Conservation (phyloP, 768 basidiomycete genomes). For the Hypholoma fasciculare region DNA sequence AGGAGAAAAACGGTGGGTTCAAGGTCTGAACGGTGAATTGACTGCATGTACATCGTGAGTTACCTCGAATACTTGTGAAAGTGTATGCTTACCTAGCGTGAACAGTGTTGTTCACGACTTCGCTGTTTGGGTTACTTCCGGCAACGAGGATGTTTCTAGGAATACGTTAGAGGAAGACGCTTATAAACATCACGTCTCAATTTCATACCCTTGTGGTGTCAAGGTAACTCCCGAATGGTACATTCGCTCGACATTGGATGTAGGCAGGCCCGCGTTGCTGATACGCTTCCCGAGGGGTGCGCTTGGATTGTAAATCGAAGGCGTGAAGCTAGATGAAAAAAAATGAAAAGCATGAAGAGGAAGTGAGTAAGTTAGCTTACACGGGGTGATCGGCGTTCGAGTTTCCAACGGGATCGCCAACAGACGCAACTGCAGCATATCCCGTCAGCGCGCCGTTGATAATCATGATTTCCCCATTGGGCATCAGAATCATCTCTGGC, state of each 20-base stretch:
- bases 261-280: slow-evolving; percentile 46
- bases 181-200: slow-evolving; percentile 9
- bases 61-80: background rate
- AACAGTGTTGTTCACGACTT: slow-evolving; percentile 22
- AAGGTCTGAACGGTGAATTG: slow-evolving; percentile 42
- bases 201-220: slow-evolving; percentile 51
- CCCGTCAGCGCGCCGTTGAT: slow-evolving; percentile 44
- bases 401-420: slow-evolving; percentile 24
- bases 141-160: slow-evolving; percentile 31
- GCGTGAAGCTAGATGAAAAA: slow-evolving; percentile 28
- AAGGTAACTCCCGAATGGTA: slow-evolving; percentile 65
- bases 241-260: slow-evolving; percentile 47
- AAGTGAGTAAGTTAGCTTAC: too few relatives aligned
- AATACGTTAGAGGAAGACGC: background rate
- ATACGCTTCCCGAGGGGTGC: slow-evolving; percentile 42
- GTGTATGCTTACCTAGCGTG: slow-evolving; percentile 19
- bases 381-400: slow-evolving; percentile 28
- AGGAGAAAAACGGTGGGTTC: slow-evolving; percentile 41
- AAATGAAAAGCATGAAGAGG: too few relatives aligned
- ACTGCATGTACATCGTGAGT: background rate
- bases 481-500: slow-evolving; percentile 37
- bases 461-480: slow-evolving; percentile 34
- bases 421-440: slow-evolving; percentile 39
- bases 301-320: slow-evolving; percentile 48
- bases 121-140: slow-evolving; percentile 44